Evolutionary conservation across 495 filamentous ascomycete species (phyloP).

Genomic region (Podospora pseudoanserina): DNA sequence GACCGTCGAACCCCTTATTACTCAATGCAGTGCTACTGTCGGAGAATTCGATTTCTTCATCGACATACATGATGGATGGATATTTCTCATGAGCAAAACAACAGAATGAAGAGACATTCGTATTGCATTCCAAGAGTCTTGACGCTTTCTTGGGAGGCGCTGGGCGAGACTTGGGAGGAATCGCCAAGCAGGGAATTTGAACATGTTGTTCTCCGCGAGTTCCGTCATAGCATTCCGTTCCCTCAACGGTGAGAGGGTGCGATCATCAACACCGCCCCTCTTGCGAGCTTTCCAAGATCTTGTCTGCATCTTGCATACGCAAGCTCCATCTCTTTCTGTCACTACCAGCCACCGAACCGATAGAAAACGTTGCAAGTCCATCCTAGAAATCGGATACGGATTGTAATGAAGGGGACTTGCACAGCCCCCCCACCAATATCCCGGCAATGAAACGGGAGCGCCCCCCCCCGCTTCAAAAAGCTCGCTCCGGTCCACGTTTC

Average conservation of each 20-base stretch:
- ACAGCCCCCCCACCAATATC: conserved; percentile 10
- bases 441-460: conserved; percentile 7
- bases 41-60: background rate
- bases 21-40: background rate
- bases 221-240: conserved; percentile 8
- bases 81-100: background rate
- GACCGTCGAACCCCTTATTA: conserved; percentile 1
- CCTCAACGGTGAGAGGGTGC: background rate
- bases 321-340: background rate
- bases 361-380: background rate
- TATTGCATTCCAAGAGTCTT: background rate
- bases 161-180: conserved; percentile 4
- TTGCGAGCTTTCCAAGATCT: background rate
- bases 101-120: background rate
- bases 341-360: background rate
- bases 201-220: conserved; percentile 6
- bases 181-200: background rate
- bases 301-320: background rate
- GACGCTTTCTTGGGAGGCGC: background rate
- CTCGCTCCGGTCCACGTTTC: background rate
- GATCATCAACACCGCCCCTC: conserved; percentile 2
- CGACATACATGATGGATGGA: background rate
- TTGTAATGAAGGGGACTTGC: conserved; percentile 11
- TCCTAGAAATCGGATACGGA: background rate
- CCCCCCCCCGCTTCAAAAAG: background rate